Conservation (phyloP, 805 yeast genomes). For the Sungouiella thailandica region DNA sequence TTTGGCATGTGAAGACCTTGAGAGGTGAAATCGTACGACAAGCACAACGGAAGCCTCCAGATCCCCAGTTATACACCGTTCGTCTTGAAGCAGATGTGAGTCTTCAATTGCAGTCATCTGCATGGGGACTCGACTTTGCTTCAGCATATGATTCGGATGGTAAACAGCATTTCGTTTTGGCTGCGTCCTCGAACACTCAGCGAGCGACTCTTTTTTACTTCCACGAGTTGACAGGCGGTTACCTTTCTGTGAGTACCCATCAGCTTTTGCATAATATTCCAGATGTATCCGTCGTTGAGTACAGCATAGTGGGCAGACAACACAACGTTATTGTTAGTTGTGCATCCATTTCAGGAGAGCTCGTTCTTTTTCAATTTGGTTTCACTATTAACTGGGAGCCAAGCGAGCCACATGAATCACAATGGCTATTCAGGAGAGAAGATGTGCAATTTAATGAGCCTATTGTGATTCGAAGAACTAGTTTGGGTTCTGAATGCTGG, state of each 20-base stretch:
- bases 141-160: conserved; percentile 15
- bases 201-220: conserved; percentile 38
- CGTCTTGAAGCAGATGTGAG: conserved; percentile 23
- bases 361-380: conserved; percentile 33
- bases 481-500: conserved; percentile 45
- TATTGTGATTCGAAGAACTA: conserved; percentile 17
- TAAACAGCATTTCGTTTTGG: conserved; percentile 31
- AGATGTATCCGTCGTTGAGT: conserved; percentile 38
- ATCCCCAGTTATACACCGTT: too few relatives aligned
- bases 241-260: conserved; percentile 33
- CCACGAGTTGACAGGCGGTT: conserved; percentile 19
- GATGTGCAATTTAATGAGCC: conserved; percentile 21
- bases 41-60: too few relatives aligned
- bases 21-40: conserved; percentile 11
- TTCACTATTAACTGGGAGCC: conserved; percentile 33
- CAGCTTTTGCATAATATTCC: conserved; percentile 52
- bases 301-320: conserved; percentile 11
- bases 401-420: conserved; percentile 11
- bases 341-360: conserved; percentile 45
- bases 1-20: conserved; percentile 30
- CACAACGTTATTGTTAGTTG: conserved; percentile 29
- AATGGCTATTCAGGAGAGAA: conserved; percentile 6
- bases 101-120: conserved; percentile 40
- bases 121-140: conserved; percentile 60
- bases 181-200: conserved; percentile 52